Percentiles rank a stretch among this genome's conserved stretches.
These are phyloP conservation scores for Sugiyamaella americana DNA, from an alignment of 805 yeast species.

Conservation along the genomic window DNA sequence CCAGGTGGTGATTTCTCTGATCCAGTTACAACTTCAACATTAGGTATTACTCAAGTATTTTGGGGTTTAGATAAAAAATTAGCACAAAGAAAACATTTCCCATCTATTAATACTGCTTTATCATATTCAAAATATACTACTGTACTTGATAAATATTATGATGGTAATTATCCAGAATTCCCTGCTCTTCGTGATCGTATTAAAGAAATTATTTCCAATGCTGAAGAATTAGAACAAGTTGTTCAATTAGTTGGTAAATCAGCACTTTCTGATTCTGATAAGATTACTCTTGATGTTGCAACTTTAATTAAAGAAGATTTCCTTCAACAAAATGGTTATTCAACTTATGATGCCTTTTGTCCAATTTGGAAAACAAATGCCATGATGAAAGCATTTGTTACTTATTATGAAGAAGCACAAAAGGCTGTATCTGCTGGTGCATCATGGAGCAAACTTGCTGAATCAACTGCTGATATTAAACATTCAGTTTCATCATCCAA, in stretches of 20 bases:
- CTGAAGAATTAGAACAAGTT: conserved; percentile 98
- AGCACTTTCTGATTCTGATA: conserved; percentile 93
- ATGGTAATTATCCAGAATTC: conserved; percentile 81
- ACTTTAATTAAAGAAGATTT: conserved; percentile 92
- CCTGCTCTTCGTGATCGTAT: conserved; percentile 85
- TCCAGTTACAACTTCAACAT: conserved; percentile 96
- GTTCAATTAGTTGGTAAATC: conserved; percentile 99
- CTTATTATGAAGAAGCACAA: conserved; percentile 95
- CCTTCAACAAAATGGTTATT: conserved; percentile 98
- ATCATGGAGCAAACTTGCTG: conserved; percentile 86
- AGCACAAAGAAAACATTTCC: conserved; percentile 99
- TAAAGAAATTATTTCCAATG: conserved; percentile 90
- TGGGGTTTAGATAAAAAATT: conserved; percentile 99
- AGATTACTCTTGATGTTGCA: conserved; percentile 92
- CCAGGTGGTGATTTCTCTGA: conserved; percentile 99
- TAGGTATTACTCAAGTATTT: conserved; percentile 99
- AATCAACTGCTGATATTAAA: conserved; percentile 83
- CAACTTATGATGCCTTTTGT: conserved; percentile 97
- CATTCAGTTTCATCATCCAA: conserved; percentile 92
- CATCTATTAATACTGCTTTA: conserved; percentile 92
- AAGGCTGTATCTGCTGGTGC: conserved; percentile 93
- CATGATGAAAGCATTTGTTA: conserved; percentile 93
- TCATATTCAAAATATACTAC: conserved; percentile 96
- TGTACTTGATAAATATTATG: conserved; percentile 81
- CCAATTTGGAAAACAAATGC: conserved; percentile 98